A percentile compares a stretch with the other conserved stretches of the same genome.
Conservation (phyloP, 768 basidiomycete species). For the Infundibulicybe gibba region DNA sequence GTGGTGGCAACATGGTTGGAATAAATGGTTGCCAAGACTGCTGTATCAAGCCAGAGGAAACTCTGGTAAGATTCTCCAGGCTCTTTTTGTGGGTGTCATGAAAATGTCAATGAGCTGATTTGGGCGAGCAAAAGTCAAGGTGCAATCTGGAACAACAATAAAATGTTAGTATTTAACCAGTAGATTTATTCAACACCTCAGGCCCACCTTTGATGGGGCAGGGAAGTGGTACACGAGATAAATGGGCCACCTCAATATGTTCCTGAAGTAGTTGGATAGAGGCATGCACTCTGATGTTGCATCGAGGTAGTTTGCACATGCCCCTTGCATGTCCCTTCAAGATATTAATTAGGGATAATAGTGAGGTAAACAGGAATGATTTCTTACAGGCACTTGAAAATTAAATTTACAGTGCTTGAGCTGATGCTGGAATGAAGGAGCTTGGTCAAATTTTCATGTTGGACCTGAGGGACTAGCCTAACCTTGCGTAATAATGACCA, state of each 20-base stretch:
- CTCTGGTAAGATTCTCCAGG: conserved; percentile 2
- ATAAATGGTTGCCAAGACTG: conserved; percentile 15
- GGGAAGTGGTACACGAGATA: conserved; percentile 9
- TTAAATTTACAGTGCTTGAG: conserved; percentile 2
- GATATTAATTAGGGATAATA: too few relatives aligned
- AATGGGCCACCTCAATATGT: conserved; percentile 15
- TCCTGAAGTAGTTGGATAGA: conserved; percentile 8
- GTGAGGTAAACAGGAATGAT: too few relatives aligned
- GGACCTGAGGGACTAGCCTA: too few relatives aligned
- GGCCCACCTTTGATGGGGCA: conserved; percentile 17
- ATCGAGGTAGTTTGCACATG: conserved; percentile 4
- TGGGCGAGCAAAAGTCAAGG: not conserved
- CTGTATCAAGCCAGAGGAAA: conserved; percentile 10
- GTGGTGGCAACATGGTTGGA: conserved; percentile 8
- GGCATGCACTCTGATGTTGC: conserved; percentile 7
- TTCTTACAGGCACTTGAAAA: too few relatives aligned
- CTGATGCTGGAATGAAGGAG: conserved; percentile 1
- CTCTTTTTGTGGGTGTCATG: conserved; percentile 11
- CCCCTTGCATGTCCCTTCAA: too few relatives aligned
- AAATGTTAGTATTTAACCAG: not conserved
- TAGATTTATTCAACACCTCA: not conserved
- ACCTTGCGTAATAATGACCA: too few relatives aligned
- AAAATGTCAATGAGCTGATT: conserved; percentile 9
- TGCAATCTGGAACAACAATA: conserved; percentile 4
- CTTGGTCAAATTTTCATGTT: too few relatives aligned